These are phyloP conservation scores for Spatholobus suberectus DNA, from an alignment of 306 rosid genomes.

Conservation along the genomic window DNA sequence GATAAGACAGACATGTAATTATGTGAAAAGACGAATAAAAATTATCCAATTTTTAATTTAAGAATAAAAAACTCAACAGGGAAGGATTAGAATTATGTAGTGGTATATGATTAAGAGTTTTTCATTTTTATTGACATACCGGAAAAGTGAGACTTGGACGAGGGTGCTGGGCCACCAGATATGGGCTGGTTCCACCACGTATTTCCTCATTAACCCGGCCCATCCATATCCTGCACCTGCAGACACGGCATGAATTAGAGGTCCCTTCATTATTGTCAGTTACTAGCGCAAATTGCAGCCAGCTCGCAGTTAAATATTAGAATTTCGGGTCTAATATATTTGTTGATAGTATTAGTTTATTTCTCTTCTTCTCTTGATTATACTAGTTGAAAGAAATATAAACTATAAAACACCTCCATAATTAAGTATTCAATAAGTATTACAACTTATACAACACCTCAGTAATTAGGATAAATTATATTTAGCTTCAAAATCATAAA, in stretches of 20 bases:
- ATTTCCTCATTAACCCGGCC: conserved; percentile 83
- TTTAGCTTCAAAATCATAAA: not conserved
- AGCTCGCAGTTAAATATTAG: no score
- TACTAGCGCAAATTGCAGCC: no score
- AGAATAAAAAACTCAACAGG: not conserved
- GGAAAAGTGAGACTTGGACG: conserved; percentile 85
- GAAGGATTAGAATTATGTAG: not conserved
- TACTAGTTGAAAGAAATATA: no score
- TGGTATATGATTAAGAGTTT: not conserved
- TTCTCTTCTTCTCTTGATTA: no score
- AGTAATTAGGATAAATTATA: not conserved
- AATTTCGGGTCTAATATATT: no score
- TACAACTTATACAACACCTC: no score
- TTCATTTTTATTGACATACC: conserved; percentile 45
- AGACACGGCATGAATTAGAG: not conserved
- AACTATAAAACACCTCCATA: no score
- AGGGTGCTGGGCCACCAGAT: conserved; percentile 97
- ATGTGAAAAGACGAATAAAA: not conserved
- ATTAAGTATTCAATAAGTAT: no score
- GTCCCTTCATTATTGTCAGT: no score
- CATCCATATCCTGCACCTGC: conserved; percentile 85
- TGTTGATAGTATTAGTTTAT: no score
- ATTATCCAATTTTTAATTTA: not conserved
- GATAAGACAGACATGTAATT: not conserved
- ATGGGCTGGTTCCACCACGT: conserved; percentile 90